These are phyloP conservation scores for Vitrella brassicaformis DNA, from an alignment of 73 alveolate genomes.

Conservation along the genomic window DNA sequence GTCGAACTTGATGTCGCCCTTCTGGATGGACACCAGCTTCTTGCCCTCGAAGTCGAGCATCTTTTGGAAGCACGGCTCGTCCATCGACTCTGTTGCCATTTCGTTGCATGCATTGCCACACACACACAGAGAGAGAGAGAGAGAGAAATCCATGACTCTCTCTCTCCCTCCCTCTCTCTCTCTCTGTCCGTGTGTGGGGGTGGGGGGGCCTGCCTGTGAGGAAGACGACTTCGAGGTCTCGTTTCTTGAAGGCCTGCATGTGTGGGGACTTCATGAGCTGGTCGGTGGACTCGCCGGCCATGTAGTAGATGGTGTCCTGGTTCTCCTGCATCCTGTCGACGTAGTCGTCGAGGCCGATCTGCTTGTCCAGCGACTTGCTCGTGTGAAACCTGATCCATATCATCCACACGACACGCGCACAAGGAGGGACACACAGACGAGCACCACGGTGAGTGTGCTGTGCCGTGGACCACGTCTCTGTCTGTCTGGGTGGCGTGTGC, in stretches of 20 bases:
- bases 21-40: slow-evolving; percentile 74
- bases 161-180: no score
- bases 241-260: slow-evolving; percentile 34
- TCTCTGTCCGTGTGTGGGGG: no score
- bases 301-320: slow-evolving; percentile 76
- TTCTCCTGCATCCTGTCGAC: slow-evolving; percentile 72
- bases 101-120: no score
- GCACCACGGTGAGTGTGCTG: no score
- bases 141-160: no score
- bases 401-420: no score
- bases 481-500: no score
- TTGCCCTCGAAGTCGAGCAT: slow-evolving; percentile 73
- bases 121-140: no score
- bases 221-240: slow-evolving; percentile 5
- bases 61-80: slow-evolving; percentile 81
- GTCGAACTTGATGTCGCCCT: slow-evolving; percentile 76
- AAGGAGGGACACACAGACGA: no score
- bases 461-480: no score
- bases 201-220: no score
- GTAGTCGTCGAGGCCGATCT: slow-evolving; percentile 10
- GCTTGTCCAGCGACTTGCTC: neutral
- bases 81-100: slow-evolving; percentile 75
- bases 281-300: slow-evolving; percentile 82
- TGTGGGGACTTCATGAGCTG: slow-evolving; percentile 70
- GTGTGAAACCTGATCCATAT: neutral